Conservation (phyloP, 2,329 filamentous ascomycete species). For the Exophiala spinifera region DNA sequence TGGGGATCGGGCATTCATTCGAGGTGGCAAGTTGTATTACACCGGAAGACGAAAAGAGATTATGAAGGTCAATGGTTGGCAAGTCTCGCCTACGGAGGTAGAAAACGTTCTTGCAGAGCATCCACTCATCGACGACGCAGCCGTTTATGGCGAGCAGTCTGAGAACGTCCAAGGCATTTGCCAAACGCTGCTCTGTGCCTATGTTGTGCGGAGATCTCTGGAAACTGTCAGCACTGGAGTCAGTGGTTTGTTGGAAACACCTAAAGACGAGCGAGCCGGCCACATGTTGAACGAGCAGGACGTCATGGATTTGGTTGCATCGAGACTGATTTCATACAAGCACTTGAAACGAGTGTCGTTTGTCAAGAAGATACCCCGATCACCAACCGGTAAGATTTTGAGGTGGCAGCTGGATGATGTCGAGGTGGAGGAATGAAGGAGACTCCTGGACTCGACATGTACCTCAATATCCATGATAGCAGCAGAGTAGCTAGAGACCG, state of each 20-base stretch:
- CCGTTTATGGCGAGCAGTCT: slow-evolving; percentile 44
- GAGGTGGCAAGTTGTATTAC: slow-evolving; percentile 39
- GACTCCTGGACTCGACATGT: too few relatives aligned
- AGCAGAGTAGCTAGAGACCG: too few relatives aligned
- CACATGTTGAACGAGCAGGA: slow-evolving; percentile 37
- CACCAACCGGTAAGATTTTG: slow-evolving; percentile 51
- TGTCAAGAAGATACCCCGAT: slow-evolving; percentile 49
- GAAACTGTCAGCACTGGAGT: neutral
- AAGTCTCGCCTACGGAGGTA: slow-evolving; percentile 49
- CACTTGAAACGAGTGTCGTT: slow-evolving; percentile 47
- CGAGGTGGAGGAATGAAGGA: slow-evolving; percentile 5
- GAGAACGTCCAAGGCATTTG: slow-evolving; percentile 33
- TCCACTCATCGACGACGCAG: slow-evolving; percentile 44
- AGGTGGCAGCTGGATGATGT: slow-evolving; percentile 24
- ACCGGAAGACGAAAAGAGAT: slow-evolving; percentile 44
- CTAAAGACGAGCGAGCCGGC: slow-evolving; percentile 22
- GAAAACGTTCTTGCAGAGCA: slow-evolving; percentile 46
- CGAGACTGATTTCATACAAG: slow-evolving; percentile 48
- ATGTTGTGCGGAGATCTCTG: slow-evolving; percentile 38
- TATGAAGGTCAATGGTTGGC: slow-evolving; percentile 48
- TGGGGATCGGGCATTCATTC: slow-evolving; percentile 41
- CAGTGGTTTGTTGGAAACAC: neutral
- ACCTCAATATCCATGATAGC: too few relatives aligned
- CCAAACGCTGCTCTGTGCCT: slow-evolving; percentile 44
- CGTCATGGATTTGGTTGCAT: slow-evolving; percentile 31